Evolutionary conservation across 305 asterid genomes (phyloP).

Genomic region (Andrographis paniculata): DNA sequence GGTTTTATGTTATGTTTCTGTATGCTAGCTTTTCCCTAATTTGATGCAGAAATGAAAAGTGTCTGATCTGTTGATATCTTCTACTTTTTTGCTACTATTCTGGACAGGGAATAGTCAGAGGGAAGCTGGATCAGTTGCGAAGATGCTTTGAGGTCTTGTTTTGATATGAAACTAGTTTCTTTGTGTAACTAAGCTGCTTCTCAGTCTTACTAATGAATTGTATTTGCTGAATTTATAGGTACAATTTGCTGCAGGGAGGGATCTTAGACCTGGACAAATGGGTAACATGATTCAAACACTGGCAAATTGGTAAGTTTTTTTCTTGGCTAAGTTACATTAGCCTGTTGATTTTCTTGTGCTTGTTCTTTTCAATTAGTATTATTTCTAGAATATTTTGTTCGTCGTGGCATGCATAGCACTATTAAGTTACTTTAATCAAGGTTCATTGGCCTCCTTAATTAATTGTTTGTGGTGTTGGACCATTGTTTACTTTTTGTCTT

Average conservation of each 20-base stretch:
- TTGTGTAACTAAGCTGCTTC: background rate
- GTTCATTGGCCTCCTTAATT: too few species aligned
- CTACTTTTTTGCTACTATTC: constrained; percentile 4
- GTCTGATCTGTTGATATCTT: background rate
- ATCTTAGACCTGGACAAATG: constrained; percentile 90
- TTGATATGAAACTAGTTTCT: constrained; percentile 1
- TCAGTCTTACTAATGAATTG: background rate
- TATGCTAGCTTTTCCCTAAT: too few species aligned
- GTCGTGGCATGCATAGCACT: too few species aligned
- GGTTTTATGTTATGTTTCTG: too few species aligned
- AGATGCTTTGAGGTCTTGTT: constrained; percentile 89
- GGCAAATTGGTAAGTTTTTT: background rate
- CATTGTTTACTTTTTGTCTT: too few species aligned
- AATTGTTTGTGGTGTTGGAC: too few species aligned
- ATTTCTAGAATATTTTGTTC: too few species aligned
- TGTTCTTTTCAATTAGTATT: too few species aligned
- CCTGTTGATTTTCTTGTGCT: too few species aligned
- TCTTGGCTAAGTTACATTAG: background rate
- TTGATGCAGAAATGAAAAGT: background rate
- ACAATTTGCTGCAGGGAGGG: constrained; percentile 52
- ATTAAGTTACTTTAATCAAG: too few species aligned
- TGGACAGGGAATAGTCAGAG: constrained; percentile 88
- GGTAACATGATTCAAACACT: constrained; percentile 66
- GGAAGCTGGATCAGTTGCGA: constrained; percentile 93
- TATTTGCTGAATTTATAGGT: background rate